These are phyloP conservation scores for Chlorella sp. DNA, from an alignment of 139 green algal species.

Conservation along the genomic window DNA sequence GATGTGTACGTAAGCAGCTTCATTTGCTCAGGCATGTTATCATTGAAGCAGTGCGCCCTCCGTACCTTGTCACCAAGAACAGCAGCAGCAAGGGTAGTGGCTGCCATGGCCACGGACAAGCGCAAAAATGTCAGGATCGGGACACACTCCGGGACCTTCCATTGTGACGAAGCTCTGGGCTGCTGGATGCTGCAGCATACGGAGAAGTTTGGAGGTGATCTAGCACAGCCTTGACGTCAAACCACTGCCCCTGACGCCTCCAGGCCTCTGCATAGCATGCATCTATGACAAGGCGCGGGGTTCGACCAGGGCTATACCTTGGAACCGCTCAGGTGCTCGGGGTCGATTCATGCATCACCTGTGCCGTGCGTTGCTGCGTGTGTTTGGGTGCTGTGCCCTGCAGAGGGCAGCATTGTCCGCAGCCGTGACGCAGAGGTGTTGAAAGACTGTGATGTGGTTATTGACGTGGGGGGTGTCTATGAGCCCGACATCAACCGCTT, in stretches of 20 bases:
- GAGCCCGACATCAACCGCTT: conserved; percentile 47
- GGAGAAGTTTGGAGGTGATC: conserved; percentile 38
- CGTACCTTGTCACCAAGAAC: too few relatives aligned
- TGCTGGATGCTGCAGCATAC: conserved; percentile 81
- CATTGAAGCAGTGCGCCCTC: too few relatives aligned
- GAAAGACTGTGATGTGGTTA: conserved; percentile 70
- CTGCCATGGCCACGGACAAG: too few relatives aligned
- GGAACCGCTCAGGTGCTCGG: too few relatives aligned
- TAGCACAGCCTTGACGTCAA: neutral
- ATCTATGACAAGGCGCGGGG: conserved; percentile 25
- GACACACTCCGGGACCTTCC: conserved; percentile 64
- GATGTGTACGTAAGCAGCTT: too few relatives aligned
- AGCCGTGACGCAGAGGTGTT: conserved; percentile 74
- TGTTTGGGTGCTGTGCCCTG: too few relatives aligned
- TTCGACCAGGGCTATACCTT: too few relatives aligned
- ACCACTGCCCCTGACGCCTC: neutral
- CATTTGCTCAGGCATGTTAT: too few relatives aligned
- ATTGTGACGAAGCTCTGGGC: conserved; percentile 96
- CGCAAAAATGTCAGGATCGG: neutral
- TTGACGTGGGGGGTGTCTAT: conserved; percentile 92
- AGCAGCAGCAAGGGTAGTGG: too few relatives aligned
- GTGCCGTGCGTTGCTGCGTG: too few relatives aligned
- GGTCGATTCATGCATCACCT: too few relatives aligned
- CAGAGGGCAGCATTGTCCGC: too few relatives aligned
- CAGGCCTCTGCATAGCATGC: conserved; percentile 51